Percentiles rank a stretch among this genome's conserved stretches.
Evolutionary conservation across 108 stramenopile species (phyloP).

Genomic region (Nitzschia sp.): DNA sequence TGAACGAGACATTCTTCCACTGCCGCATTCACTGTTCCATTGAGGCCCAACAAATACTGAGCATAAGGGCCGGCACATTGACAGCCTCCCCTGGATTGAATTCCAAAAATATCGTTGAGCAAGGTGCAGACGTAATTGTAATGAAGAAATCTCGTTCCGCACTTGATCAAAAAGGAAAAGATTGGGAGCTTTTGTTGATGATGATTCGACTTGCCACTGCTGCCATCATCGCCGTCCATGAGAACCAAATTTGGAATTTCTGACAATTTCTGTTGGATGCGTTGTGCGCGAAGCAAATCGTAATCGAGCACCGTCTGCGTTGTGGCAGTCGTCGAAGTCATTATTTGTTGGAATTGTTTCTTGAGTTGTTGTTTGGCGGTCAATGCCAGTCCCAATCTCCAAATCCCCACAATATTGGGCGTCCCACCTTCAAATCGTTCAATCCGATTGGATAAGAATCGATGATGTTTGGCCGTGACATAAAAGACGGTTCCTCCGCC

Average conservation of each 20-base stretch:
- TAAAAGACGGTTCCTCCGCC: slow-evolving; percentile 98
- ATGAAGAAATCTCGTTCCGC: slow-evolving; percentile 86
- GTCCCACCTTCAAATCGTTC: slow-evolving; percentile 98
- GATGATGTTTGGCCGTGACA: slow-evolving; percentile 88
- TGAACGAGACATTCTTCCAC: slow-evolving; percentile 86
- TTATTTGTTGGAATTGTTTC: slow-evolving; percentile 41
- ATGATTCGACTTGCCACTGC: not conserved
- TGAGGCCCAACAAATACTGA: slow-evolving; percentile 83
- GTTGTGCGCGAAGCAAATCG: slow-evolving; percentile 65
- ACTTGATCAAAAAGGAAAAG: slow-evolving; percentile 82
- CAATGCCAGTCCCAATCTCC: slow-evolving; percentile 86
- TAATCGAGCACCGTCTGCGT: slow-evolving; percentile 42
- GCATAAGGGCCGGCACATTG: slow-evolving; percentile 94
- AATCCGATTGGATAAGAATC: slow-evolving; percentile 92
- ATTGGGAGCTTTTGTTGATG: slow-evolving; percentile 62
- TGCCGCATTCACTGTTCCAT: slow-evolving; percentile 44
- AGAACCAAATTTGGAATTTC: slow-evolving; percentile 80
- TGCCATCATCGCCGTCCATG: slow-evolving; percentile 42
- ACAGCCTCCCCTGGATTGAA: slow-evolving; percentile 95
- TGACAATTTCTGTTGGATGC: slow-evolving; percentile 47
- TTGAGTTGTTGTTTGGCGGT: slow-evolving; percentile 71
- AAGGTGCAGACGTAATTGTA: slow-evolving; percentile 97
- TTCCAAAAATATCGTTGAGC: slow-evolving; percentile 97
- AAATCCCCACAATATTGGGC: slow-evolving; percentile 92
- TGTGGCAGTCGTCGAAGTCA: not conserved